These are phyloP conservation scores for Alternaria ethzedia DNA, from an alignment of 2,329 filamentous ascomycete genomes.

Conservation along the genomic window DNA sequence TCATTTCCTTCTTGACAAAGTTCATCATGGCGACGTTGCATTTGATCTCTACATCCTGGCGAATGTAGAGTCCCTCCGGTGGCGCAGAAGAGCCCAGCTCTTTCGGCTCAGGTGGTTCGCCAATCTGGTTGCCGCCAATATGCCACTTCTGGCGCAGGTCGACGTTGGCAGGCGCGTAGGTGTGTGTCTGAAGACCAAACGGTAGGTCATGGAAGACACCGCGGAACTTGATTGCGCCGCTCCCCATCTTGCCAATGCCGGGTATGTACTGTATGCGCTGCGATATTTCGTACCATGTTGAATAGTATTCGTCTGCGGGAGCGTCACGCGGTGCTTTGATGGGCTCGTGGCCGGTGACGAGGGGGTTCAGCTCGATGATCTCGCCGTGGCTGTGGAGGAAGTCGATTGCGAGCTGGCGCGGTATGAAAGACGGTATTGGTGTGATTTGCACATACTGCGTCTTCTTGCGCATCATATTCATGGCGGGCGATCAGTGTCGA, in stretches of 20 bases:
- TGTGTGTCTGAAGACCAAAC: slow-evolving; percentile 74
- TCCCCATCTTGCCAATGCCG: slow-evolving; percentile 69
- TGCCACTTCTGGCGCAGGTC: slow-evolving; percentile 73
- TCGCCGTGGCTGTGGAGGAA: slow-evolving; percentile 74
- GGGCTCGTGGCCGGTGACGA: slow-evolving; percentile 68
- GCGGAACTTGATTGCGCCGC: slow-evolving; percentile 71
- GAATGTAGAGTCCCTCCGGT: slow-evolving; percentile 69
- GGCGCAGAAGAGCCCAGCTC: slow-evolving; percentile 71
- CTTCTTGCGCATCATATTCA: slow-evolving; percentile 60
- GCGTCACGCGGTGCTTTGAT: slow-evolving; percentile 72
- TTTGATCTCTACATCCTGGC: slow-evolving; percentile 73
- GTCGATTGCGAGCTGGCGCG: slow-evolving; percentile 73
- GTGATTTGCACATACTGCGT: slow-evolving; percentile 72
- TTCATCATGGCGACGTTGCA: slow-evolving; percentile 70
- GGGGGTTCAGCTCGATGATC: slow-evolving; percentile 73
- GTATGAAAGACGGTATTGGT: slow-evolving; percentile 72
- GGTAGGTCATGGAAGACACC: slow-evolving; percentile 76
- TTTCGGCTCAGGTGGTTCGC: slow-evolving; percentile 66
- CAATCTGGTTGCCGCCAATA: slow-evolving; percentile 72
- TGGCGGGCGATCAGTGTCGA: slow-evolving; percentile 10
- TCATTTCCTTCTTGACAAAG: slow-evolving; percentile 72
- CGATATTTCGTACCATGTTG: slow-evolving; percentile 75
- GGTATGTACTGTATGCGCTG: slow-evolving; percentile 73
- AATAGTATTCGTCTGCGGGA: slow-evolving; percentile 73
- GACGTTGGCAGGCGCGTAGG: slow-evolving; percentile 70